Conservation (phyloP, 768 basidiomycete genomes). For the Agrocybe pediades region DNA sequence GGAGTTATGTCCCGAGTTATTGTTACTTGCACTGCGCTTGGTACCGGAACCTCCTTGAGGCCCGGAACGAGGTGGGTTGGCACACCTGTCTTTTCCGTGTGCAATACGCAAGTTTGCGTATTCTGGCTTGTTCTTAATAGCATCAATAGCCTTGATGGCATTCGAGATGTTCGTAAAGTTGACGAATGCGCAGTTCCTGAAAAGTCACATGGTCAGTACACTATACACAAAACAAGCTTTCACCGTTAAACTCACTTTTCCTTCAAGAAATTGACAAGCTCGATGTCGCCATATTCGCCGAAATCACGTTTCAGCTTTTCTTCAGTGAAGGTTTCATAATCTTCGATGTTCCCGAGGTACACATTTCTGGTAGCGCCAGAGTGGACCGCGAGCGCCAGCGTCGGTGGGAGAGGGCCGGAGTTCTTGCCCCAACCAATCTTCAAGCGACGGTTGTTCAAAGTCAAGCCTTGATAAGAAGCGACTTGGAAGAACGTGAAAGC, state of each 20-base stretch:
- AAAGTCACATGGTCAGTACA: too few relatives aligned
- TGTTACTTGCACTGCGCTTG: conserved; percentile 46
- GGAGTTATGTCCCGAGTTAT: conserved; percentile 25
- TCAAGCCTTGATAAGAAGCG: conserved; percentile 86
- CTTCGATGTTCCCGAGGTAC: conserved; percentile 93
- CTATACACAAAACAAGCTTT: too few relatives aligned
- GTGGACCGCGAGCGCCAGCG: conserved; percentile 86
- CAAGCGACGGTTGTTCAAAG: conserved; percentile 88
- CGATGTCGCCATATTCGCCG: conserved; percentile 94
- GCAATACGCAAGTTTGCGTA: conserved; percentile 89
- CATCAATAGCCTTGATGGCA: conserved; percentile 98
- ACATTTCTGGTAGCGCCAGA: conserved; percentile 95
- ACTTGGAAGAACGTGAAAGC: conserved; percentile 95
- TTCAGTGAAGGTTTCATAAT: conserved; percentile 90
- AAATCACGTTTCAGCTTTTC: conserved; percentile 93
- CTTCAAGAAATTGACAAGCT: conserved; percentile 93
- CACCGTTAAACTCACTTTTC: conserved; percentile 84
- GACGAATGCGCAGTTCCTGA: conserved; percentile 92
- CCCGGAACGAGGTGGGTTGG: conserved; percentile 86
- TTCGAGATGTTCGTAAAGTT: conserved; percentile 96
- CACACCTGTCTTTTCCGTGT: conserved; percentile 95
- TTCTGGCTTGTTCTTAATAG: conserved; percentile 88
- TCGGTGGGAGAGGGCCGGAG: conserved; percentile 82
- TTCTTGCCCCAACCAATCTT: conserved; percentile 99
- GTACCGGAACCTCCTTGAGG: conserved; percentile 67